Conservation (phyloP, 176 grass and related monocot genomes). For the Triticum urartu region DNA sequence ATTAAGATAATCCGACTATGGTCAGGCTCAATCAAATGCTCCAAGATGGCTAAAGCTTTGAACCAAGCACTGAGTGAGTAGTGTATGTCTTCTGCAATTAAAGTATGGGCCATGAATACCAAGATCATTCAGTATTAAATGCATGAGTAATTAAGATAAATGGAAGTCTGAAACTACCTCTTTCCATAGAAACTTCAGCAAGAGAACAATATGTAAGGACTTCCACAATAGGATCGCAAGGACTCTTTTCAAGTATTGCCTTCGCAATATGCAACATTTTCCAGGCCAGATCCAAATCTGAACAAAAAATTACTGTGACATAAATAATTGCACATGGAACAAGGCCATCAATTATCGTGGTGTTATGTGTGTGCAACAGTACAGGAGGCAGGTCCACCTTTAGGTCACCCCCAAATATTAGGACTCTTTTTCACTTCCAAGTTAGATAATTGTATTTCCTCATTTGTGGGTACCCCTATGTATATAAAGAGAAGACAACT, state of each 20-base stretch:
- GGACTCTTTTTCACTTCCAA: not conserved
- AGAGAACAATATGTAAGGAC: constrained; percentile 74
- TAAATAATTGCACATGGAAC: not conserved
- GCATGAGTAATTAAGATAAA: not conserved
- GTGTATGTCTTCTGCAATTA: constrained; percentile 82
- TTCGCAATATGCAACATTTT: constrained; percentile 93
- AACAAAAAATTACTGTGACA: constrained; percentile 22
- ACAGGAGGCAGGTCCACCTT: too few species aligned
- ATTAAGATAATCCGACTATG: constrained; percentile 54
- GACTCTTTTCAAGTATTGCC: constrained; percentile 69
- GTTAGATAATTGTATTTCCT: not conserved
- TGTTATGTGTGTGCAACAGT: too few species aligned
- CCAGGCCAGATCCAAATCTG: constrained; percentile 67
- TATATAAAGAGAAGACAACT: not conserved
- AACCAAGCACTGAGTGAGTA: constrained; percentile 68
- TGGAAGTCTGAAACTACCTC: constrained; percentile 42
- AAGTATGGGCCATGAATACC: not conserved
- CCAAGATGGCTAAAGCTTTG: constrained; percentile 76
- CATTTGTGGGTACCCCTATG: too few species aligned
- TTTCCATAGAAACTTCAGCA: constrained; percentile 83
- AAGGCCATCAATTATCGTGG: not conserved
- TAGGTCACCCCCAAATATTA: too few species aligned
- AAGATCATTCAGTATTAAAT: not conserved
- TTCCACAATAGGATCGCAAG: constrained; percentile 64
- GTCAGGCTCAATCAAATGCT: constrained; percentile 66